Evolutionary conservation across 768 basidiomycete species (phyloP), one percentile per base, ranked within the genome.

Genomic region (Tricholoma sp.): DNA sequence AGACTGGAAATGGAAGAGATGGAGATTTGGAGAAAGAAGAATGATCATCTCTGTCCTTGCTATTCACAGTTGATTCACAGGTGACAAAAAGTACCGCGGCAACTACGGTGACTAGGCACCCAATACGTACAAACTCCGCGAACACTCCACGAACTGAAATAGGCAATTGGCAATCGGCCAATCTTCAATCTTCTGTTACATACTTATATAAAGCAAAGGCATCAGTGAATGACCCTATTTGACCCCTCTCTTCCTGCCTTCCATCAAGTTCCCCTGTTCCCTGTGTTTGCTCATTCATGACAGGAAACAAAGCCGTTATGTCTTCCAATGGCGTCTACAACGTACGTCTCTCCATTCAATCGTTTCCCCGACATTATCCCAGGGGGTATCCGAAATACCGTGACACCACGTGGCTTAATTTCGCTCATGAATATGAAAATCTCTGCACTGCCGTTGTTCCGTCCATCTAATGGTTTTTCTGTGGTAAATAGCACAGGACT

Each of bases 91-190:
- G 45, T 5, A 14, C 45, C 45, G 56, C 59, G 59, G 59, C 56
- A 54, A 54, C 50, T 35, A 32, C 39, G 46, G 55, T 31, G 58
- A 50, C 27, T 56, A 57, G 55, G 58, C 46, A 59, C 52, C 14
- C 32, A 57, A 54, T 50, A 52, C 34, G 39, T 29, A 37, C n/a
- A 31, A 7, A 31, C 45, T 54, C 53, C 53, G 39, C 39, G 34
- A 60, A 22, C 52, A 60, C 43, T 55, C 56, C 59, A 56, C 49
- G 52, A 58, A 59, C 32, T 39, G 52, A 51, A 54, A 46, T 62
- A 55, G 49, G 57, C 57, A 62, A 57, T 62, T 57, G 49, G 57
- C 57, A 62, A 57, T 62, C 61, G 61, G 58, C 50, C 55, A 62
- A 62, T 61, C 61, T 56, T 57, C 54, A 45, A 54, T 54, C 53